Evolutionary conservation across 768 basidiomycete species (phyloP).

Genomic region (Grammothele lineata): DNA sequence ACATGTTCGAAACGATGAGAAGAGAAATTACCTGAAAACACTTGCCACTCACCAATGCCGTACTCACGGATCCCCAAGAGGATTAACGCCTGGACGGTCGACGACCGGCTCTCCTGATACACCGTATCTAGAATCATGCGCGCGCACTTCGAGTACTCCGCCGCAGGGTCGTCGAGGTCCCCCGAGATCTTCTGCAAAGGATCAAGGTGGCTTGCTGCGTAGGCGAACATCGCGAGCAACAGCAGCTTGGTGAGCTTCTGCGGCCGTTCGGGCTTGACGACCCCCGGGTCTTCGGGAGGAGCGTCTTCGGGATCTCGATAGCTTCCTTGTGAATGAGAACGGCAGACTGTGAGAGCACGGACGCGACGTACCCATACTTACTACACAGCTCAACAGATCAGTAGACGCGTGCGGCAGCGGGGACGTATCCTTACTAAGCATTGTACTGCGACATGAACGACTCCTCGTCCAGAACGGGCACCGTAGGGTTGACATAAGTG

Average conservation of each 20-base stretch:
- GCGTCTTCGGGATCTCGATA: background rate
- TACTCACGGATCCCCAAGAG: slow-evolving; percentile 81
- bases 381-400: background rate
- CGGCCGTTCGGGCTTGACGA: slow-evolving; percentile 40
- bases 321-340: background rate
- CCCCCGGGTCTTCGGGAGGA: background rate
- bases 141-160: slow-evolving; percentile 59
- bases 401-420: background rate
- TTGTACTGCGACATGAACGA: slow-evolving; percentile 60
- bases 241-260: slow-evolving; percentile 62
- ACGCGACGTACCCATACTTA: background rate
- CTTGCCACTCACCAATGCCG: slow-evolving; percentile 56
- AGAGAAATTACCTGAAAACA: background rate
- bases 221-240: slow-evolving; percentile 75
- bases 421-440: slow-evolving; percentile 13
- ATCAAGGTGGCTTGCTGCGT: slow-evolving; percentile 63
- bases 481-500: slow-evolving; percentile 75
- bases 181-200: slow-evolving; percentile 28
- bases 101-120: slow-evolving; percentile 63
- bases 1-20: background rate
- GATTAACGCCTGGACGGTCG: slow-evolving; percentile 80
- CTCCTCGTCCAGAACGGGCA: slow-evolving; percentile 71
- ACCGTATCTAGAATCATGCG: slow-evolving; percentile 47
- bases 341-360: no score
- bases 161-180: slow-evolving; percentile 41